A percentile compares a stretch with the other conserved stretches of the same genome.
Conservation (phyloP, 176 grass and related monocot genomes). For the Zizania latifolia region DNA sequence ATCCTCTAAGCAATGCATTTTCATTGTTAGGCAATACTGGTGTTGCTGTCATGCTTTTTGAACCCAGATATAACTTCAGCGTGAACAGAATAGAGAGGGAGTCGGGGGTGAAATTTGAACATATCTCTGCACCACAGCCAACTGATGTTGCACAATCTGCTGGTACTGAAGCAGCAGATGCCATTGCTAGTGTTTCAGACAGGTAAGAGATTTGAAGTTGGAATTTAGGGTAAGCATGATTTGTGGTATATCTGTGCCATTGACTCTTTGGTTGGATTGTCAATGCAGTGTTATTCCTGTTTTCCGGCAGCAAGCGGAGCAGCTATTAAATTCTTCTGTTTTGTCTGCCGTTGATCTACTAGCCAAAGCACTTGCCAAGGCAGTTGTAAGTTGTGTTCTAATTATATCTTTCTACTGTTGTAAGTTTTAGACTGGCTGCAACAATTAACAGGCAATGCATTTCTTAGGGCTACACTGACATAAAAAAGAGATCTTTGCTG, state of each 20-base stretch:
- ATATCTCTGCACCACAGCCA: conserved; percentile 85
- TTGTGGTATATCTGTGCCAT: not conserved
- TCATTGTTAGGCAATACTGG: conserved; percentile 79
- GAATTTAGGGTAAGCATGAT: not conserved
- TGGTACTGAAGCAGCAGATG: conserved; percentile 85
- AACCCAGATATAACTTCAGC: conserved; percentile 59
- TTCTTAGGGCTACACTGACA: conserved; percentile 78
- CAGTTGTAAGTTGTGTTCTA: conserved; percentile 58
- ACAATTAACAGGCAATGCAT: conserved; percentile 24
- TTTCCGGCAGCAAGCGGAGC: conserved; percentile 85
- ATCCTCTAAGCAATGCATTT: not conserved
- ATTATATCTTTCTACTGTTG: not conserved
- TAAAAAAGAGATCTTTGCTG: conserved; percentile 92
- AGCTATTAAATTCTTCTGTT: conserved; percentile 60
- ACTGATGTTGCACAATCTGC: conserved; percentile 88
- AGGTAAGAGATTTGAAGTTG: conserved; percentile 35
- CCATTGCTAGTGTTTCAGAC: conserved; percentile 85
- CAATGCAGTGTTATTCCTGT: conserved; percentile 88
- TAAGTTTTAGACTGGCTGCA: not conserved
- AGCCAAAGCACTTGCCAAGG: conserved; percentile 93
- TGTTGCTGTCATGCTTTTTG: conserved; percentile 81
- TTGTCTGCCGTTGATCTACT: conserved; percentile 67
- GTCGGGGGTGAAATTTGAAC: conserved; percentile 85
- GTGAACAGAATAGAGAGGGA: conserved; percentile 73
- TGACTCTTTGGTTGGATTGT: not conserved